phyloP scores from a whole-genome alignment of 441 rosid genomes.

The Bruguiera hainesii region DNA sequence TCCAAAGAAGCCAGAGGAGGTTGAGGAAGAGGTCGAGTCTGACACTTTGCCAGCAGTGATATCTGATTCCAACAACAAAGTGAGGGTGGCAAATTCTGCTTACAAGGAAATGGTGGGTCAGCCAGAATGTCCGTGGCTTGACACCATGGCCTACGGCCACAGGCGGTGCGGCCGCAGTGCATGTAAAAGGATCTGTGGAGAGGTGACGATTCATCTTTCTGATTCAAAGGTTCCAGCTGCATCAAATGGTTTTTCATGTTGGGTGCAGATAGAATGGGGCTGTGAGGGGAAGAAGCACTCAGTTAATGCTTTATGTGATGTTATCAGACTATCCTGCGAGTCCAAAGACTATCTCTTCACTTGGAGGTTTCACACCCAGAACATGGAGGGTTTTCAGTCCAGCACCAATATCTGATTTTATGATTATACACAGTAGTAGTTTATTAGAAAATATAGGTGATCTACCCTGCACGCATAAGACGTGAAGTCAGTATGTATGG shows the following conservation, averaged over 20 bases:
- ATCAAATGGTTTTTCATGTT: slow-evolving; percentile 67
- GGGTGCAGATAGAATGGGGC: slow-evolving; percentile 90
- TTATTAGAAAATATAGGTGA: neutral
- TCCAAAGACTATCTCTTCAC: slow-evolving; percentile 63
- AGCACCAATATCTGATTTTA: slow-evolving; percentile 26
- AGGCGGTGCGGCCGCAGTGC: slow-evolving; percentile 23
- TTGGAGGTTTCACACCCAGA: slow-evolving; percentile 73
- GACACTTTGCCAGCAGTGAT: slow-evolving; percentile 64
- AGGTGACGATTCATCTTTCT: slow-evolving; percentile 52
- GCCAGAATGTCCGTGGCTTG: slow-evolving; percentile 91
- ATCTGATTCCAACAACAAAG: slow-evolving; percentile 69
- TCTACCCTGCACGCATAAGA: slow-evolving; percentile 14
- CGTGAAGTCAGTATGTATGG: slow-evolving; percentile 9
- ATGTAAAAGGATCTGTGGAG: slow-evolving; percentile 75
- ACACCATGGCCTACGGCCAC: slow-evolving; percentile 40
- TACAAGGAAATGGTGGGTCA: slow-evolving; percentile 96
- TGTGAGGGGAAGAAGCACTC: slow-evolving; percentile 44
- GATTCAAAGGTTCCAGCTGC: slow-evolving; percentile 36
- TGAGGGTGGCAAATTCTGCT: slow-evolving; percentile 79
- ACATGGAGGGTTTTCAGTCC: slow-evolving; percentile 30
- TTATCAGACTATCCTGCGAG: slow-evolving; percentile 46
- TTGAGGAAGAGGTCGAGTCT: slow-evolving; percentile 75
- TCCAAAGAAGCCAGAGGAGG: slow-evolving; percentile 52
- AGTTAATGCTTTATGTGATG: slow-evolving; percentile 65
- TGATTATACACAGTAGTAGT: slow-evolving; percentile 7